A percentile compares a stretch with the other conserved stretches of the same genome.
phyloP scores from a whole-genome alignment of 495 filamentous ascomycete species.

The Annulohypoxylon bovei region DNA sequence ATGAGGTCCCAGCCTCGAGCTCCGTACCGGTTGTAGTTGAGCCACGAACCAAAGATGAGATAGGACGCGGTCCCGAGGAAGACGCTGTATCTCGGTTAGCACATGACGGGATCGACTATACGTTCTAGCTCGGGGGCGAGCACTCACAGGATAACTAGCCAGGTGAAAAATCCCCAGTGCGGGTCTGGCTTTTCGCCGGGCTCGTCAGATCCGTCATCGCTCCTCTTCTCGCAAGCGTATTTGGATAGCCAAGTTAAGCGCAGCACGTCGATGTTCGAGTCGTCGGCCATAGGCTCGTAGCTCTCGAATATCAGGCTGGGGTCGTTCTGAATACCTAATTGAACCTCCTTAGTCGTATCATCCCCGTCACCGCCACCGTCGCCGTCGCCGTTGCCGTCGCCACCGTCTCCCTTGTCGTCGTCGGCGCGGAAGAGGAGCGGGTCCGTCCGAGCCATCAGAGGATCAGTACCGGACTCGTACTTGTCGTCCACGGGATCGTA shows the following conservation, averaged over 20 bases:
- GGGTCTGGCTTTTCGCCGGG: slow-evolving; percentile 43
- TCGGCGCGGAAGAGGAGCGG: slow-evolving; percentile 37
- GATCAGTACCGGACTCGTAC: slow-evolving; percentile 44
- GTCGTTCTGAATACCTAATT: slow-evolving; percentile 54
- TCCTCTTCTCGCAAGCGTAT: slow-evolving; percentile 76
- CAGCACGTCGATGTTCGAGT: slow-evolving; percentile 61
- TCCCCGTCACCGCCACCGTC: slow-evolving; percentile 49
- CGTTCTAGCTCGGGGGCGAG: slow-evolving; percentile 4
- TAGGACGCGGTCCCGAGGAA: slow-evolving; percentile 90
- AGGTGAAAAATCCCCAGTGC: slow-evolving; percentile 96
- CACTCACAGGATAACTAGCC: slow-evolving; percentile 95
- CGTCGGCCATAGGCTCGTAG: slow-evolving; percentile 66
- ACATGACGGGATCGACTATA: not conserved
- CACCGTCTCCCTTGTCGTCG: slow-evolving; percentile 40
- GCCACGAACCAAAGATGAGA: slow-evolving; percentile 97
- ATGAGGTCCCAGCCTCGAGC: slow-evolving; percentile 95
- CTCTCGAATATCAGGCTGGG: slow-evolving; percentile 76
- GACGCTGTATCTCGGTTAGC: slow-evolving; percentile 60
- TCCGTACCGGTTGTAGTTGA: slow-evolving; percentile 97
- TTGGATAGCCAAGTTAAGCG: slow-evolving; percentile 85
- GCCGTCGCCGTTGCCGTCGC: slow-evolving; percentile 44
- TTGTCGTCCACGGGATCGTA: slow-evolving; percentile 57
- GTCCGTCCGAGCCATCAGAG: slow-evolving; percentile 4
- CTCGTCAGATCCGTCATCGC: slow-evolving; percentile 55
- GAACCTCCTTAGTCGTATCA: slow-evolving; percentile 55